Percentiles rank a stretch among this genome's conserved stretches.
These are phyloP conservation scores for Populus pruinosa DNA, from an alignment of 345 rosid species.

Conservation along the genomic window DNA sequence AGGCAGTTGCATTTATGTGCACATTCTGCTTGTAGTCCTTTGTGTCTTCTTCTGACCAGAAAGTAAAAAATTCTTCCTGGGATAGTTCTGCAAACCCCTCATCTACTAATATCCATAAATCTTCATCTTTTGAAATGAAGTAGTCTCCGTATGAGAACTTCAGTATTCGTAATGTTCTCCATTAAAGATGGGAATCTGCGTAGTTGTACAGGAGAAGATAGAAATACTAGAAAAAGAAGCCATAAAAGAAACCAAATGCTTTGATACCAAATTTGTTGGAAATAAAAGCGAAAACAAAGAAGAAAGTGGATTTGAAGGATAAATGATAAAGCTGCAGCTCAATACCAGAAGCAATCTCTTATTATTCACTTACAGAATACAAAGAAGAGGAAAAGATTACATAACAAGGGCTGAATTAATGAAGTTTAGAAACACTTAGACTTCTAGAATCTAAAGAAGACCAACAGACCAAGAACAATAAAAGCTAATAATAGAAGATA, in stretches of 20 bases:
- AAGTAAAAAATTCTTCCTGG: accelerated
- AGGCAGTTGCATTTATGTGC: not conserved
- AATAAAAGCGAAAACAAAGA: not conserved
- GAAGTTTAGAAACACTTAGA: too few species aligned
- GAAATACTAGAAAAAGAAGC: not conserved
- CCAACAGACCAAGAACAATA: too few species aligned
- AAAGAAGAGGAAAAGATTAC: too few species aligned
- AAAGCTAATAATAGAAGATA: too few species aligned
- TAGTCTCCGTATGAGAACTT: not conserved
- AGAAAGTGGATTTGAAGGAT: too few species aligned
- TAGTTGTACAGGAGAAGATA: not conserved
- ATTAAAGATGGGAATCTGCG: not conserved
- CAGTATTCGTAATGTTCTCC: not conserved
- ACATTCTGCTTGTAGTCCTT: not conserved
- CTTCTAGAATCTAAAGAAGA: too few species aligned
- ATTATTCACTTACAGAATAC: too few species aligned
- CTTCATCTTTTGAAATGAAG: not conserved
- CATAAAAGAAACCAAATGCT: not conserved
- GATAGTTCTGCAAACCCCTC: not conserved
- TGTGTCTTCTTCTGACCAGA: not conserved
- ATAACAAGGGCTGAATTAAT: too few species aligned
- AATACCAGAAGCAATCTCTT: too few species aligned
- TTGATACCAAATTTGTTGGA: not conserved
- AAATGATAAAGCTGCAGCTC: too few species aligned
- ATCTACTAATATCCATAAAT: not conserved